Evolutionary conservation across 2,329 filamentous ascomycete species (phyloP), one percentile per base, ranked within the genome.

Genomic region (Cercospora sp.): DNA sequence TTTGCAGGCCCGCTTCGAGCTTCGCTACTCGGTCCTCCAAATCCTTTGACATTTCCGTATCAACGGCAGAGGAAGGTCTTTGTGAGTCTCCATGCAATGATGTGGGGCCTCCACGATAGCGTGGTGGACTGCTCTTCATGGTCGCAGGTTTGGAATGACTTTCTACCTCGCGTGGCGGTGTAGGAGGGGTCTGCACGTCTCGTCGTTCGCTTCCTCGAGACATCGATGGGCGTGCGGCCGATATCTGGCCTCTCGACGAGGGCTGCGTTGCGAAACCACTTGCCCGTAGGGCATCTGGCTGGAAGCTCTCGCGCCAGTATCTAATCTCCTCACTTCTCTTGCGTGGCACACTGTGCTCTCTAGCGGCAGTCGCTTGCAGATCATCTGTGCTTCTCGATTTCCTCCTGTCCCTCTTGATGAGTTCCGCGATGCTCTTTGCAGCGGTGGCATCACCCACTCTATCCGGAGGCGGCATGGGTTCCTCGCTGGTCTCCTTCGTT

Each of bases 291-390:
- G 77, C 73, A 55, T 70, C 68, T 53, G 70, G 60, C 68, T 74
- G 55, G 48, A 75, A 72, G 71, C 77, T 78, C 59, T 78, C 76
- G 8, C 78, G 72, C 78, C 78, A 79, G 60, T 75, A 77, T 39
- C 73, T 67, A 28, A 79, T 78, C 72, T 80, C 78, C 28, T 77
- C 75, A 60, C 74, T 78, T 61, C 76, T 74, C 63, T 79, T 76
- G 28, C 76, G 70, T 0, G 73, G 65, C n/a, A 73, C 61, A 28
- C 70, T 68, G 12, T 68, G 64, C 48, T 70, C 65, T 16, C 66
- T 65, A 23, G 70, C 59, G 5, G 36, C 45, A 13, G 71, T 55
- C 9, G 61, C 64, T 30, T 70, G 71, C 51, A 79, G 67, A 66
- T 79, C 77, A 51, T 75, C 77, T 4, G 75, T 74, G 65, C 77